These are phyloP conservation scores for Arctostaphylos glauca DNA, from an alignment of 148 eudicot species.

Conservation along the genomic window DNA sequence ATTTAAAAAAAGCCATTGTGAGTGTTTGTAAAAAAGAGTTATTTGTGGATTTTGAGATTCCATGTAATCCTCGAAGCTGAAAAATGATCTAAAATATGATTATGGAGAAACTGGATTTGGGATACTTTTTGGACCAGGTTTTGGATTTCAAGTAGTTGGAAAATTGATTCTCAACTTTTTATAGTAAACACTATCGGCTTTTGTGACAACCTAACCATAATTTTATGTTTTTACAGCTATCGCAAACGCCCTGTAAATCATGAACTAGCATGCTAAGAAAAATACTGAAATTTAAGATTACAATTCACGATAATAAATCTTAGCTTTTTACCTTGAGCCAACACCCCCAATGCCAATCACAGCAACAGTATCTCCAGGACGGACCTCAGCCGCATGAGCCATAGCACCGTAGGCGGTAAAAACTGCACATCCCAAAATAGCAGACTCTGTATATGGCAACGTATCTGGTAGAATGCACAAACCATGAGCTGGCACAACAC, in stretches of 20 bases:
- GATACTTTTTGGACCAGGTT: too few species aligned
- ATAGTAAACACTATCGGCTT: too few species aligned
- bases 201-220: too few species aligned
- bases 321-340: constrained; percentile 75
- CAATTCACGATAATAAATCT: not conserved
- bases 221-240: too few species aligned
- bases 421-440: constrained; percentile 97
- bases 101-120: too few species aligned
- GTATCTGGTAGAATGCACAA: constrained; percentile 68
- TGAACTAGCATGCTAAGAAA: not conserved
- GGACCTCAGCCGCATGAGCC: constrained; percentile 97
- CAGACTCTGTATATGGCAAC: constrained; percentile 93
- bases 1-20: too few species aligned
- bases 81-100: too few species aligned
- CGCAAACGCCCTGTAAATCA: not conserved
- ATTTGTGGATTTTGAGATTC: too few species aligned
- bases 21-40: too few species aligned
- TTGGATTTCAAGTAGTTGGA: too few species aligned
- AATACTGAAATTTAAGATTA: not conserved
- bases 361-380: constrained; percentile 93
- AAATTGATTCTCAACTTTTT: too few species aligned
- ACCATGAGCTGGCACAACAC: constrained; percentile 93
- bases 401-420: constrained; percentile 99
- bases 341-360: constrained; percentile 98
- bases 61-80: too few species aligned